A percentile compares a stretch with the other conserved stretches of the same genome.
These are phyloP conservation scores for Delonix regia DNA, from an alignment of 306 rosid species.

Conservation along the genomic window DNA sequence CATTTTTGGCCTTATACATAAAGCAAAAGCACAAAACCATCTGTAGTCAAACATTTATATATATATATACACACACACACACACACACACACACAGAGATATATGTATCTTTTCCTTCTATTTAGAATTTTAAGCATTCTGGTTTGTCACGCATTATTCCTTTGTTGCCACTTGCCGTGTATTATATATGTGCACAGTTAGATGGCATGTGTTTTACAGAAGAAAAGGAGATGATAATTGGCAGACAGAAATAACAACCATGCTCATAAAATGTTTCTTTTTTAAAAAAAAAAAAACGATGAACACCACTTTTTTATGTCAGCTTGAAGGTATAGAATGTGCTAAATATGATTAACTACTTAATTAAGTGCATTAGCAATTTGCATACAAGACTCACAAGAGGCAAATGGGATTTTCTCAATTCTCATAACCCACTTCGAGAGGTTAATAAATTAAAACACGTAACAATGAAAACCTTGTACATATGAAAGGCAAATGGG, in stretches of 20 bases:
- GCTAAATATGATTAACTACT: background rate
- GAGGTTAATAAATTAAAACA: background rate
- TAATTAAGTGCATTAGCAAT: no score
- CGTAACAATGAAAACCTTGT: background rate
- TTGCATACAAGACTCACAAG: no score
- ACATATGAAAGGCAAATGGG: background rate
- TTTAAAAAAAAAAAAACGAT: background rate
- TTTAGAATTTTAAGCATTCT: background rate
- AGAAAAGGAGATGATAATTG: background rate
- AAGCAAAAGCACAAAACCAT: background rate
- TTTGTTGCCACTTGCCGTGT: constrained; percentile 20
- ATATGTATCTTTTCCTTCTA: constrained; percentile 14
- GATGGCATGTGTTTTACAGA: background rate
- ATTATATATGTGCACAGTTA: background rate
- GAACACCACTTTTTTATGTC: background rate
- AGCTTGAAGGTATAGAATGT: background rate
- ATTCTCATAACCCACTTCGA: background rate
- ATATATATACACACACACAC: no score
- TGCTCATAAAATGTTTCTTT: background rate
- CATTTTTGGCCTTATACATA: constrained; percentile 6
- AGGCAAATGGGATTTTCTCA: background rate
- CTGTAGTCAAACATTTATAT: constrained; percentile 35
- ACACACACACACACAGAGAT: no score
- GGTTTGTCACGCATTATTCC: constrained; percentile 30
- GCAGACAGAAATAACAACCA: background rate